phyloP scores from a whole-genome alignment of 805 yeast genomes.

The Teunomyces atbi region DNA sequence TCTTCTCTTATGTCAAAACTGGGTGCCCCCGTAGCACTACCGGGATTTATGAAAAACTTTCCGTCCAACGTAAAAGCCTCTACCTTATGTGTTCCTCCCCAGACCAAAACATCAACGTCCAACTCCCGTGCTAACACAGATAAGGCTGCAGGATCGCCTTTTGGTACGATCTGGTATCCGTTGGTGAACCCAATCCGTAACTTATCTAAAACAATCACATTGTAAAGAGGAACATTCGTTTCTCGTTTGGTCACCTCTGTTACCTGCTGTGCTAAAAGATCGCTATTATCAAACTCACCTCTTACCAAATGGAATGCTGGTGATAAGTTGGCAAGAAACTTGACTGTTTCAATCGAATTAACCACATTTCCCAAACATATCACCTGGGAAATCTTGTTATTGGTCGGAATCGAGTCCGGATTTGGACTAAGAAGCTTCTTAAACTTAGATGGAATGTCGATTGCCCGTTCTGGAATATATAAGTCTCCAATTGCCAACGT shows the following conservation, averaged over 20 bases:
- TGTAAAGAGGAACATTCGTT: conserved; percentile 53
- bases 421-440: conserved; percentile 74
- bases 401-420: conserved; percentile 33
- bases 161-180: conserved; percentile 82
- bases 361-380: conserved; percentile 83
- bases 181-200: conserved; percentile 81
- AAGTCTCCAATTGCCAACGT: conserved; percentile 83
- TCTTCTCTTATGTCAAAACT: conserved; percentile 59
- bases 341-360: conserved; percentile 58
- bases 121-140: conserved; percentile 81
- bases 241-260: conserved; percentile 9
- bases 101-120: conserved; percentile 85
- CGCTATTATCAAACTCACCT: conserved; percentile 73
- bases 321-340: conserved; percentile 65
- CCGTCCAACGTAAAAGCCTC: conserved; percentile 94
- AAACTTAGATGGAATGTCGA: conserved; percentile 62
- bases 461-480: conserved; percentile 83
- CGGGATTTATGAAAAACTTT: conserved; percentile 93
- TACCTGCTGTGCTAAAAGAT: conserved; percentile 34
- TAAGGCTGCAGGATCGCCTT: conserved; percentile 81
- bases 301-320: conserved; percentile 72
- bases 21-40: conserved; percentile 93
- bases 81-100: conserved; percentile 92
- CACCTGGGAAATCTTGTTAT: conserved; percentile 76
- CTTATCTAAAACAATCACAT: conserved; percentile 65